Conservation (phyloP, 129 eudicot species). For the Oenanthe sinensis region DNA sequence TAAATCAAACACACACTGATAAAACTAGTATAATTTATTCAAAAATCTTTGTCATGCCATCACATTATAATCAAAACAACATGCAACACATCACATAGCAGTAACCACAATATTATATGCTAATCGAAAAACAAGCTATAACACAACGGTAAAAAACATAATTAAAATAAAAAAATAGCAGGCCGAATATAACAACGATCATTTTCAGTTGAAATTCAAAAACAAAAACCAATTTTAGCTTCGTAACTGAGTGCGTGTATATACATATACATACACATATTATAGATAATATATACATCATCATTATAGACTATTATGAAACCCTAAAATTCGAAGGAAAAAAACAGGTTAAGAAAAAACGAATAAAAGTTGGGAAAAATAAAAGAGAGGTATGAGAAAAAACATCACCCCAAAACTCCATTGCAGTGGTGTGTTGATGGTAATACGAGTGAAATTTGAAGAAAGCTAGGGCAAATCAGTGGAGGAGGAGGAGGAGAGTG, state of each 20-base stretch:
- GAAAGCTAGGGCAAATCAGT: background rate
- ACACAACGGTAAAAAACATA: background rate
- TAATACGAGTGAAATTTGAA: background rate
- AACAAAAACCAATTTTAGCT: background rate
- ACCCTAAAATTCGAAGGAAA: background rate
- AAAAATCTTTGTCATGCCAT: background rate
- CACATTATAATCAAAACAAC: background rate
- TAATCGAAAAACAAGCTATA: background rate
- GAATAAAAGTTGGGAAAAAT: background rate
- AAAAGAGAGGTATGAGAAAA: background rate
- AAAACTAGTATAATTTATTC: background rate
- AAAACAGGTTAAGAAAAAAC: background rate
- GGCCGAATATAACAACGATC: background rate
- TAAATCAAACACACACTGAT: background rate
- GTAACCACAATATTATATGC: background rate
- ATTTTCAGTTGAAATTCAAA: background rate
- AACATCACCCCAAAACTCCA: slow-evolving; percentile 3
- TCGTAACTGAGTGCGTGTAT: background rate
- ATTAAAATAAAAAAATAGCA: background rate
- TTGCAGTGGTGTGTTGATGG: background rate
- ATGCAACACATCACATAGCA: background rate
- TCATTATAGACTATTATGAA: background rate
- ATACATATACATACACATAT: background rate
- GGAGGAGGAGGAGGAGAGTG: no score
- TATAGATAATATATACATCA: no score